A percentile compares a stretch with the other conserved stretches of the same genome.
Evolutionary conservation across 2,329 filamentous ascomycete species (phyloP).

Genomic region (Colletotrichum ledebouriae): DNA sequence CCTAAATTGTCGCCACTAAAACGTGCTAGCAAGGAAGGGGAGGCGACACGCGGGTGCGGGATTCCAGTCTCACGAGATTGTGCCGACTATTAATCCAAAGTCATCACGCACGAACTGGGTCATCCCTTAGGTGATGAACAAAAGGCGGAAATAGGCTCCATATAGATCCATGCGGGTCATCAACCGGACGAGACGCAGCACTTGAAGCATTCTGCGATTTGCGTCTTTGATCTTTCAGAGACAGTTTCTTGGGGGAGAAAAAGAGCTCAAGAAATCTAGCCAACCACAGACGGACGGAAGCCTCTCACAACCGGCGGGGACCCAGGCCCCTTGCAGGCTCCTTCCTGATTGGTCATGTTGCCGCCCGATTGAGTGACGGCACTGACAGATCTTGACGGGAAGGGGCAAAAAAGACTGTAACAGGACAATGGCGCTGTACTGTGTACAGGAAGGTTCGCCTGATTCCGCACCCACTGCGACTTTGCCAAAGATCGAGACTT

Average conservation of each 20-base stretch:
- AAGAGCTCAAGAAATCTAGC: background rate
- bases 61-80: too few species aligned
- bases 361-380: conserved; percentile 52
- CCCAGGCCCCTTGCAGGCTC: conserved; percentile 17
- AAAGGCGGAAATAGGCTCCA: too few species aligned
- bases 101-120: too few species aligned
- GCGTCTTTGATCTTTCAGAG: background rate
- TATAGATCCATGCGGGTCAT: too few species aligned
- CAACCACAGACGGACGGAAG: conserved; percentile 32
- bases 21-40: conserved; percentile 18
- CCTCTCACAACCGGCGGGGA: conserved; percentile 25
- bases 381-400: too few species aligned
- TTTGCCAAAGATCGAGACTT: conserved; percentile 10
- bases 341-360: conserved; percentile 49
- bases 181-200: too few species aligned
- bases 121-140: too few species aligned
- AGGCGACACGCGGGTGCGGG: background rate
- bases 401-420: conserved; percentile 2
- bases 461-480: conserved; percentile 30
- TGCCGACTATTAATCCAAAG: too few species aligned
- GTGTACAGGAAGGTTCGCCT: conserved; percentile 12
- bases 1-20: conserved; percentile 19
- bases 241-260: background rate
- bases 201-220: background rate
- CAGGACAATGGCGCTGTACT: conserved; percentile 22